Percentiles rank a stretch among this genome's conserved stretches.
Evolutionary conservation across 768 basidiomycete genomes (phyloP).

Genomic region (Erythrobasidium yunnanense): DNA sequence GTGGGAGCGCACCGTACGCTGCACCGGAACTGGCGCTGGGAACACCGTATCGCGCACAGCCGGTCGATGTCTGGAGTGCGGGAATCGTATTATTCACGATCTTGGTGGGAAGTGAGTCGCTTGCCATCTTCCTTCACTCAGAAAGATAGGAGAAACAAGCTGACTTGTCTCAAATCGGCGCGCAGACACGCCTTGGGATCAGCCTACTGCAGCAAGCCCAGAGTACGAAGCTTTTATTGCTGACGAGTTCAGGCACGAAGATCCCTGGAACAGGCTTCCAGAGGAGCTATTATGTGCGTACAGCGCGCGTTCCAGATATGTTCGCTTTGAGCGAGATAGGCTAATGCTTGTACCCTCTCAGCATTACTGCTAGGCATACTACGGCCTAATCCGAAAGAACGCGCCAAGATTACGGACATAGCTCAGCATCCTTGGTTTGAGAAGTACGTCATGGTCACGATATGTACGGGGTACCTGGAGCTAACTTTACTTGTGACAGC

Average conservation of each 20-base stretch:
- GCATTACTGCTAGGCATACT: slow-evolving; percentile 6
- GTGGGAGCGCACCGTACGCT: slow-evolving; percentile 86
- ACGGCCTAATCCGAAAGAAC: slow-evolving; percentile 9
- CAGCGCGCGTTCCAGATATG: too few species aligned
- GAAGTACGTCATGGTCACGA: not conserved
- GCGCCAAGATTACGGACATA: not conserved
- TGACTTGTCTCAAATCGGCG: not conserved
- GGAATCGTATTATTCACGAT: slow-evolving; percentile 90
- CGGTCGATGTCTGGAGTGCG: slow-evolving; percentile 89
- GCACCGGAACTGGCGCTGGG: slow-evolving; percentile 72
- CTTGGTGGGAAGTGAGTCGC: slow-evolving; percentile 63
- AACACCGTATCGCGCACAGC: slow-evolving; percentile 71
- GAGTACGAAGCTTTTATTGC: slow-evolving; percentile 68
- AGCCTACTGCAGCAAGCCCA: slow-evolving; percentile 63
- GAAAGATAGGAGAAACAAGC: not conserved
- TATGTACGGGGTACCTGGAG: not conserved
- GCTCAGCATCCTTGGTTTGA: slow-evolving; percentile 7
- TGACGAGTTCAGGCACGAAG: slow-evolving; percentile 60
- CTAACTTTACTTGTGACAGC: not conserved
- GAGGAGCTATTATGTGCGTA: slow-evolving; percentile 54
- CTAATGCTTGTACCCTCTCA: too few species aligned
- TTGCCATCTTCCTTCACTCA: not conserved
- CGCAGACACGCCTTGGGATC: slow-evolving; percentile 98
- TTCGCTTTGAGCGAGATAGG: too few species aligned
- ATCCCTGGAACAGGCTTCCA: slow-evolving; percentile 66